Base-by-base conservation (phyloP, 352 stramenopile genomes). In the Globisporangium rhizosaccharum region DNA sequence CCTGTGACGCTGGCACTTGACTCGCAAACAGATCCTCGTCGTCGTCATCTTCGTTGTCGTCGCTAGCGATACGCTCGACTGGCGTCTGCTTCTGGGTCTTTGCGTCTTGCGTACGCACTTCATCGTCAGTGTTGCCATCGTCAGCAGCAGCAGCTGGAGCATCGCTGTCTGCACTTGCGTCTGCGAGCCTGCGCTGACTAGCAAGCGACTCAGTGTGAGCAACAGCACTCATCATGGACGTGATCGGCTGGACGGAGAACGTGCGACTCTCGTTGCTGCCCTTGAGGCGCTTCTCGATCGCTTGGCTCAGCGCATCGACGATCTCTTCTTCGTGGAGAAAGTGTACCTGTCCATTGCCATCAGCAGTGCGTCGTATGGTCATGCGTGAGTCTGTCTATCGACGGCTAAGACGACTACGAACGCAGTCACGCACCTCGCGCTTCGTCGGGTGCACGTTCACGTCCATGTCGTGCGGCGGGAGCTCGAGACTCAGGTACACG, bases 401-500 rank as follows among this genome's bases (percentile, higher is more conserved):
- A 37, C 18, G 5, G 23, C 23, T 23, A 23, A 23, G 23, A 23
- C 28, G 28, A 6, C 28, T 3, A 33, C 28, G 28, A 52, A 0
- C 18, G 0, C 14, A 46, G 41, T 9, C 7, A 18, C 23, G 64
- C 44, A 62, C 76, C 65, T 99, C 96, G 72, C 84, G 76, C 78
- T 99, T 99, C 17, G 96, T 99, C 15, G 97, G 97, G 70, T 99
- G 97, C 2, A 99, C 94, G 68, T 99, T 99, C 23, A 99, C 97
- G 75, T 99, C 97, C 2, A 99, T 75, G 62, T 98, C 92, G 26
- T 77, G 70, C 8, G 89, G 74, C 3, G 96, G 96, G 23, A 99
- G 84, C 51, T 92, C 71, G 33, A 99, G 73, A n/a, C 84, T 90
- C n/a, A 99, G 70, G 76, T 98, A 99, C 37, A 99, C 71, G 72